Percentiles rank a stretch among this genome's conserved stretches.
Evolutionary conservation across 768 basidiomycete genomes (phyloP).

Genomic region (Boletus patriciae): DNA sequence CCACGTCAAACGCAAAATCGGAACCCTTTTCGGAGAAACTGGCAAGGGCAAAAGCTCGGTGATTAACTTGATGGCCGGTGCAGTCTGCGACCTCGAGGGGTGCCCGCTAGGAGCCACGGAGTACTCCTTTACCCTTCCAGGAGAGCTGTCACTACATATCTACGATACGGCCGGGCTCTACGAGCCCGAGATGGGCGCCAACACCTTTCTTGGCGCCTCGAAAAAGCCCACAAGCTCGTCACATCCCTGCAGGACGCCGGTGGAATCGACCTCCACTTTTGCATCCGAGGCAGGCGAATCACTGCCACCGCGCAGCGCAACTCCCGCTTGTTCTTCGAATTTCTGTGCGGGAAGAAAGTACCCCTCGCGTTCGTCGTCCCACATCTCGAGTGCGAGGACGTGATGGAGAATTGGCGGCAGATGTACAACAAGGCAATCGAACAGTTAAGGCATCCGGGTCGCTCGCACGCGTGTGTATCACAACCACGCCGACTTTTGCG

Average conservation of each 20-base stretch:
- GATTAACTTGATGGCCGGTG: conserved; percentile 8
- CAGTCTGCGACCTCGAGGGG: neutral
- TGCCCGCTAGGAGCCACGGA: conserved; percentile 1
- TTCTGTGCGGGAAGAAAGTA: conserved; percentile 8
- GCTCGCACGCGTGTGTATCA: conserved; percentile 12
- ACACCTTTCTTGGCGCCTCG: conserved; percentile 5
- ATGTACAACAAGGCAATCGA: too few species aligned
- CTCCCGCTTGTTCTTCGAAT: conserved; percentile 17
- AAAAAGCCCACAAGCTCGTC: conserved; percentile 11
- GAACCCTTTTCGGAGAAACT: conserved; percentile 12
- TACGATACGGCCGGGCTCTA: conserved; percentile 14
- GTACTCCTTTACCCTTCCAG: neutral
- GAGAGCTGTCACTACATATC: neutral
- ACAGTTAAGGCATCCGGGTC: too few species aligned
- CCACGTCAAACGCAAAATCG: neutral
- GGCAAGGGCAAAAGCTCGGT: conserved; percentile 12
- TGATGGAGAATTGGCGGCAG: conserved; percentile 20
- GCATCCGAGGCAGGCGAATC: conserved; percentile 6
- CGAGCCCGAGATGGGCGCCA: conserved; percentile 5
- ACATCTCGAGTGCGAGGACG: conserved; percentile 1
- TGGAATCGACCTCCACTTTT: conserved; percentile 19
- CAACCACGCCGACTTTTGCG: neutral
- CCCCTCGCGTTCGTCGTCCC: conserved; percentile 17
- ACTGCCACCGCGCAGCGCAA: conserved; percentile 5
- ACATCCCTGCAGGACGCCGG: neutral